Evolutionary conservation across 495 filamentous ascomycete species (phyloP).

Genomic region (Daldinia loculata): DNA sequence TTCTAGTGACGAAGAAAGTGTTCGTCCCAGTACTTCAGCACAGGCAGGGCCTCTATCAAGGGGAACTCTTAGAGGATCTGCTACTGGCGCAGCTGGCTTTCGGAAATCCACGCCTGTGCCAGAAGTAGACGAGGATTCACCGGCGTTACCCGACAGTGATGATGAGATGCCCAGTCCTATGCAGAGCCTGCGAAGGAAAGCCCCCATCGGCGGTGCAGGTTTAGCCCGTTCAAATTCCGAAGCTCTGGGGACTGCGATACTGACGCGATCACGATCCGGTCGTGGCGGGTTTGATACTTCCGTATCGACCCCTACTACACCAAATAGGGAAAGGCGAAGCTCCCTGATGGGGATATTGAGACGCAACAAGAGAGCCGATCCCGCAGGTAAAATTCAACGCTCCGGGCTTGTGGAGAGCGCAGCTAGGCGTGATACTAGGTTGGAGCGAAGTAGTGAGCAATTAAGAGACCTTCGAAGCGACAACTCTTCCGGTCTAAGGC

Average conservation of each 20-base stretch:
- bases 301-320: constrained; percentile 28
- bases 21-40: constrained; percentile 32
- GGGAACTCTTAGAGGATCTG: constrained; percentile 32
- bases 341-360: constrained; percentile 58
- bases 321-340: constrained; percentile 39
- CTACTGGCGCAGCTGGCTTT: constrained; percentile 22
- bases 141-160: constrained; percentile 45
- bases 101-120: constrained; percentile 42
- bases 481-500: constrained; percentile 38
- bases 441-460: constrained; percentile 58
- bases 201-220: not conserved
- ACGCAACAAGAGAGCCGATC: constrained; percentile 54
- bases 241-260: constrained; percentile 43
- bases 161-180: constrained; percentile 43
- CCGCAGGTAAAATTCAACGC: constrained; percentile 52
- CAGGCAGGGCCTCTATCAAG: constrained; percentile 24
- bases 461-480: constrained; percentile 46
- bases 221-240: constrained; percentile 28
- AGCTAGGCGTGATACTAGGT: constrained; percentile 59
- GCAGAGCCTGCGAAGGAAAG: constrained; percentile 21
- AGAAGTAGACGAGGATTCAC: constrained; percentile 51
- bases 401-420: constrained; percentile 56
- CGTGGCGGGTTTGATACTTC: constrained; percentile 44
- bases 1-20: constrained; percentile 76
- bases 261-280: constrained; percentile 48